phyloP scores from a whole-genome alignment of 23 red algal genomes.

The Cyanidiococcus yangmingshanensis region DNA sequence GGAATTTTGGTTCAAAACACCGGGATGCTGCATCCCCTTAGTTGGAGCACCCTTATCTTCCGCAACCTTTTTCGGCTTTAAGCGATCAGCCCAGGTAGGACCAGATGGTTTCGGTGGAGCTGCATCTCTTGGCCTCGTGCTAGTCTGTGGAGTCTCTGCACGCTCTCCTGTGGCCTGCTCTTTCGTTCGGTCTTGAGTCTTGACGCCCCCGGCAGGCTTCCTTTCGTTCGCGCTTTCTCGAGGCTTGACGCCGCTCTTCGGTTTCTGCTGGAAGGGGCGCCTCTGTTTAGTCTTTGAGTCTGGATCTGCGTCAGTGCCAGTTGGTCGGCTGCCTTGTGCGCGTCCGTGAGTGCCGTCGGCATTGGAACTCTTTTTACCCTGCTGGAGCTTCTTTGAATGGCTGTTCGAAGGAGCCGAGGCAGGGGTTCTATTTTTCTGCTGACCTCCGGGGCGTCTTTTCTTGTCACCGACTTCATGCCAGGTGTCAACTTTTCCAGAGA shows the following conservation, averaged over 20 bases:
- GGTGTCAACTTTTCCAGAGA: neutral
- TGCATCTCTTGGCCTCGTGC: neutral
- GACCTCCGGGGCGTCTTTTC: neutral
- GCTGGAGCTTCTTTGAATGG: neutral
- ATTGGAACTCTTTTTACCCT: neutral
- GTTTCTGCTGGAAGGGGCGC: neutral
- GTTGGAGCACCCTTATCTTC: neutral
- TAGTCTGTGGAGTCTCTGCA: neutral
- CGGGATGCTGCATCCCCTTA: neutral
- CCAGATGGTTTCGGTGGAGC: neutral
- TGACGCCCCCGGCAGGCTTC: neutral
- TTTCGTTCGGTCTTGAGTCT: neutral
- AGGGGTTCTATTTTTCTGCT: neutral
- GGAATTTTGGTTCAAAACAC: neutral
- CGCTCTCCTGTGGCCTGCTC: neutral
- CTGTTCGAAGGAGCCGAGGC: neutral
- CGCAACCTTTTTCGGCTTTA: neutral
- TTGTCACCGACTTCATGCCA: conserved; percentile 1
- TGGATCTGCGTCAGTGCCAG: neutral
- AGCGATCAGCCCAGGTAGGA: neutral
- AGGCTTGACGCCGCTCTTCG: neutral
- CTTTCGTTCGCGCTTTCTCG: neutral
- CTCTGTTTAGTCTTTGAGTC: neutral
- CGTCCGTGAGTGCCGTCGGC: neutral
- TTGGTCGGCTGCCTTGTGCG: neutral